Evolutionary conservation across 2,329 filamentous ascomycete species (phyloP).

Genomic region (Cercospora zeina): DNA sequence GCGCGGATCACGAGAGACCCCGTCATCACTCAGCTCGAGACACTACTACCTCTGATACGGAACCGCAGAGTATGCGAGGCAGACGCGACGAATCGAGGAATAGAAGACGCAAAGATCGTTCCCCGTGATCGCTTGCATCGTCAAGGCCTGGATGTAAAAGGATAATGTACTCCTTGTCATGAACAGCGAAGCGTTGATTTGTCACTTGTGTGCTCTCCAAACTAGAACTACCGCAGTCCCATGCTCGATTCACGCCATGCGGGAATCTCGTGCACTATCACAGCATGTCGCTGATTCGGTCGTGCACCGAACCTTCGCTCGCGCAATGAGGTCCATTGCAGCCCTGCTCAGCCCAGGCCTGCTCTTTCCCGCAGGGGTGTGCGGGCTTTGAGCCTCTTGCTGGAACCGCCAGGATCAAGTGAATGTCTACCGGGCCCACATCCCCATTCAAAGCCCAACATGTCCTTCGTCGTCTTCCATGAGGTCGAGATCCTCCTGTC

Average conservation of each 20-base stretch:
- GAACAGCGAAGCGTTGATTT: not conserved
- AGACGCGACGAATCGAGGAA: slow-evolving; percentile 5
- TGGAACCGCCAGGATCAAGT: not conserved
- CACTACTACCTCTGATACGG: not conserved
- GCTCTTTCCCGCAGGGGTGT: not conserved
- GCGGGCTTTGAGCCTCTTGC: not conserved
- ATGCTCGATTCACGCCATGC: not conserved
- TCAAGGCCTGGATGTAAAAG: not conserved
- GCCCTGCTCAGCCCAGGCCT: not conserved
- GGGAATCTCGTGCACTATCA: not conserved
- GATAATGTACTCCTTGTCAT: not conserved
- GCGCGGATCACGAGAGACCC: not conserved
- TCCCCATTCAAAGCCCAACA: not conserved
- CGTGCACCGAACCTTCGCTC: not conserved
- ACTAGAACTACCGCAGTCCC: not conserved
- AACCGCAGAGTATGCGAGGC: not conserved
- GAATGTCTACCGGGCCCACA: too few relatives aligned
- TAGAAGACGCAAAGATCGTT: not conserved
- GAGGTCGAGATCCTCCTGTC: slow-evolving; percentile 18
- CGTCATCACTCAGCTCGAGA: not conserved
- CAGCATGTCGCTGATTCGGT: not conserved
- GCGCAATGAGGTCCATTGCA: not conserved
- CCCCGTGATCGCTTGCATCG: not conserved
- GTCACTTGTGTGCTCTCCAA: not conserved
- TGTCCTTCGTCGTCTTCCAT: slow-evolving; percentile 21